Evolutionary conservation across 2,329 filamentous ascomycete species (phyloP).

Genomic region (Sphaerulina populicola): DNA sequence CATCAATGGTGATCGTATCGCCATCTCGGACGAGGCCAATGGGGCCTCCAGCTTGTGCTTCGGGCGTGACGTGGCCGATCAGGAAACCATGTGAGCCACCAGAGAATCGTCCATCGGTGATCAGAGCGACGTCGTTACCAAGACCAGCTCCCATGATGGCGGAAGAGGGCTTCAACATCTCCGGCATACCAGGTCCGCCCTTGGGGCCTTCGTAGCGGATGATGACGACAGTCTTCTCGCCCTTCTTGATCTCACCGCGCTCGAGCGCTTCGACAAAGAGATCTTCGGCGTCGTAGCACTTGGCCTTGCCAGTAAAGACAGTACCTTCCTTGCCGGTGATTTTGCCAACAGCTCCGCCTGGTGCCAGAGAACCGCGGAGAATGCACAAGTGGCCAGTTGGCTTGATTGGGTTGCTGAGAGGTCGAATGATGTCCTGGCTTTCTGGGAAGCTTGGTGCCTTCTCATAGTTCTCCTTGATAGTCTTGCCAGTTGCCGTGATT

Average conservation of each 20-base stretch:
- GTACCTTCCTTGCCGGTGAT: conserved; percentile 70
- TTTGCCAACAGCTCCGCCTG: conserved; percentile 63
- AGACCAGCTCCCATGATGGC: conserved; percentile 67
- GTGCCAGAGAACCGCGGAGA: conserved; percentile 59
- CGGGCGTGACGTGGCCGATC: conserved; percentile 79
- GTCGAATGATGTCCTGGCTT: conserved; percentile 63
- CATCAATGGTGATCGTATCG: conserved; percentile 73
- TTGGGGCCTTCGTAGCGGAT: conserved; percentile 68
- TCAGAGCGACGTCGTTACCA: conserved; percentile 63
- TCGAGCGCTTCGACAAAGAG: conserved; percentile 61
- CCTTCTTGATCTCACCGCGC: conserved; percentile 60
- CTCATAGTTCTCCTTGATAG: conserved; percentile 44
- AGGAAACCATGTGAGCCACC: conserved; percentile 80
- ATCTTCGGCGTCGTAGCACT: conserved; percentile 62
- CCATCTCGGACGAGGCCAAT: conserved; percentile 76
- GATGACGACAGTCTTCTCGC: conserved; percentile 67
- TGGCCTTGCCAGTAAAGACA: conserved; percentile 59
- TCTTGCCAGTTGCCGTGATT: conserved; percentile 46
- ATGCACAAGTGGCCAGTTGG: conserved; percentile 65
- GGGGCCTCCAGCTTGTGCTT: conserved; percentile 76
- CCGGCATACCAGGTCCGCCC: conserved; percentile 65
- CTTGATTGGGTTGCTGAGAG: conserved; percentile 62
- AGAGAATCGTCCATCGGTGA: conserved; percentile 68
- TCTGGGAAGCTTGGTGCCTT: conserved; percentile 56
- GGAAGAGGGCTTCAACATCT: conserved; percentile 65